These are phyloP conservation scores for Teunomyces barrocoloradensis DNA, from an alignment of 805 yeast genomes.

Conservation along the genomic window DNA sequence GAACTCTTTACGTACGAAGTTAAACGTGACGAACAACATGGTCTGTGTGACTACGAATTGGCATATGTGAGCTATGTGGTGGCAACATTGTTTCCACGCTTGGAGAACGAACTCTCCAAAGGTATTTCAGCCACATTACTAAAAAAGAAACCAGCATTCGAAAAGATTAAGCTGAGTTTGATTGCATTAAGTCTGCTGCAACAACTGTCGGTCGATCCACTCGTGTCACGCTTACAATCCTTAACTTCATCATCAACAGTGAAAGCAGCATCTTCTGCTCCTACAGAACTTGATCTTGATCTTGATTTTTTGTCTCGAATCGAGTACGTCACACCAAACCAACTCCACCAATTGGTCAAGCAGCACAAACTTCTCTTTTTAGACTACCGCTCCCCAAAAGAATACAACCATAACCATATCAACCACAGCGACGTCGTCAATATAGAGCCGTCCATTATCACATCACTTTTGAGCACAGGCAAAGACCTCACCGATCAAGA, in stretches of 20 bases:
- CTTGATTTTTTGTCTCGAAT: not conserved
- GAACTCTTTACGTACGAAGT: conserved; percentile 35
- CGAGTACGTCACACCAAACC: conserved; percentile 19
- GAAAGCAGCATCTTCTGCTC: not conserved
- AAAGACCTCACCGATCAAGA: conserved; percentile 55
- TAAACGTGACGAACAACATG: conserved; percentile 23
- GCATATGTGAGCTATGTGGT: conserved; percentile 27
- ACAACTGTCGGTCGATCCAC: conserved; percentile 15
- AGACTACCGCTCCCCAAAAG: conserved; percentile 64
- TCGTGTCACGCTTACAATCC: conserved; percentile 24
- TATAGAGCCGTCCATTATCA: conserved; percentile 57
- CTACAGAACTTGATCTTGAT: not conserved
- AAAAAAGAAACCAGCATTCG: conserved; percentile 12
- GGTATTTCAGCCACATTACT: conserved; percentile 15
- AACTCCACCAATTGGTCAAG: conserved; percentile 13
- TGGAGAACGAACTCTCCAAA: conserved; percentile 7
- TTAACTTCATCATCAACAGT: conserved; percentile 7
- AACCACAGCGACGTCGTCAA: conserved; percentile 58
- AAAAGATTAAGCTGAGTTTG: not conserved
- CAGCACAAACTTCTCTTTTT: conserved; percentile 49
- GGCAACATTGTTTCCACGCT: conserved; percentile 10
- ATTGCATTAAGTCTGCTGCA: not conserved
- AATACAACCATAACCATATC: conserved; percentile 64
- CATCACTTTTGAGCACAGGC: conserved; percentile 24
- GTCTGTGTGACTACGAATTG: conserved; percentile 38